These are phyloP conservation scores for Thermothielavioides terrestris DNA, from an alignment of 495 filamentous ascomycete genomes.

Conservation along the genomic window DNA sequence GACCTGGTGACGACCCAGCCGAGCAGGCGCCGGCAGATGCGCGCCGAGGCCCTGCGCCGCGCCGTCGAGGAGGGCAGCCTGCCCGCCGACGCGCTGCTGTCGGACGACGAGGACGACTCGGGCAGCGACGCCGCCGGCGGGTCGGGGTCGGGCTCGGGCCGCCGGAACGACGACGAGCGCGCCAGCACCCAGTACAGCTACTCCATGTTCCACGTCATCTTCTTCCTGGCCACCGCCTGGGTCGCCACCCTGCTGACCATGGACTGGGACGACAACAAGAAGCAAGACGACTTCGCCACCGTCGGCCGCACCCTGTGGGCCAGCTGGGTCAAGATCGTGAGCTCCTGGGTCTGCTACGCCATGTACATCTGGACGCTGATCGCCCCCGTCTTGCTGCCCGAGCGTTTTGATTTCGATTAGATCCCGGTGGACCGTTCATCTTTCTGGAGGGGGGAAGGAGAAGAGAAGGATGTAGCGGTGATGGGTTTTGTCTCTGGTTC, in stretches of 20 bases:
- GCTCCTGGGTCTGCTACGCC: constrained; percentile 91
- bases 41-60: constrained; percentile 77
- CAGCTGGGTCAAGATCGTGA: constrained; percentile 98
- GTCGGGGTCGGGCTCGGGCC: no score
- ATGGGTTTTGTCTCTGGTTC: neutral
- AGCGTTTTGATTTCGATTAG: constrained; percentile 61
- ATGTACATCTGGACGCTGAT: constrained; percentile 91
- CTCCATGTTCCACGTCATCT: constrained; percentile 93
- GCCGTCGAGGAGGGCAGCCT: constrained; percentile 87
- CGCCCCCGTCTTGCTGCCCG: constrained; percentile 77
- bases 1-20: constrained; percentile 87
- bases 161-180: constrained; percentile 73
- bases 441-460: neutral
- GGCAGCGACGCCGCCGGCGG: no score
- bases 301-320: constrained; percentile 95
- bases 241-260: constrained; percentile 87
- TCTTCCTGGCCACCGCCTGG: constrained; percentile 93
- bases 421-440: no score
- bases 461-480: neutral
- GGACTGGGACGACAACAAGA: constrained; percentile 55
- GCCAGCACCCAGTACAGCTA: constrained; percentile 91
- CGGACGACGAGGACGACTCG: constrained; percentile 69
- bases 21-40: constrained; percentile 73
- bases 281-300: constrained; percentile 67
- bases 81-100: constrained; percentile 81